These are phyloP conservation scores for Eucalyptus melliodora DNA, from an alignment of 345 rosid genomes.

Conservation along the genomic window DNA sequence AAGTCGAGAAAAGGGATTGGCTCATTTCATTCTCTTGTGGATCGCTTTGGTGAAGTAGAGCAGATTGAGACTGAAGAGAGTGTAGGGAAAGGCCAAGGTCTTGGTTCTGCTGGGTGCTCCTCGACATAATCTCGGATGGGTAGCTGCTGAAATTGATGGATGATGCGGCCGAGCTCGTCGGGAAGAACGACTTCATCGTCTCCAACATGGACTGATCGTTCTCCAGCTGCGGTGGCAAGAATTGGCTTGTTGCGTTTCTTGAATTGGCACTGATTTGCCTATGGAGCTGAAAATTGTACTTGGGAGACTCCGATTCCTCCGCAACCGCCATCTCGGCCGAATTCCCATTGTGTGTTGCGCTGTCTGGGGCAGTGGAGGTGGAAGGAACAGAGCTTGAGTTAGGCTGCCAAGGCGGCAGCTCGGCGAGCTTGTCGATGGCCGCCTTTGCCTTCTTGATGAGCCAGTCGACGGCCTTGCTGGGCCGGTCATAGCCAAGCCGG, in stretches of 20 bases:
- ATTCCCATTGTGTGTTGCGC: conserved; percentile 3
- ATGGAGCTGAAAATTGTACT: conserved; percentile 24
- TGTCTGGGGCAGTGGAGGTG: neutral
- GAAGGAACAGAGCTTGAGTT: neutral
- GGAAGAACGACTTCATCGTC: conserved; percentile 58
- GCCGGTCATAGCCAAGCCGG: conserved; percentile 76
- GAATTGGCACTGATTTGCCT: conserved; percentile 12
- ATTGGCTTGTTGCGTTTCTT: conserved; percentile 7
- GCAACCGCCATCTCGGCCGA: conserved; percentile 17
- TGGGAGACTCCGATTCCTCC: conserved; percentile 21
- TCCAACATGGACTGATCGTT: neutral
- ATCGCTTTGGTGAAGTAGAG: neutral
- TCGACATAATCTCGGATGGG: conserved; percentile 24
- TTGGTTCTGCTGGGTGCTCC: conserved; percentile 15
- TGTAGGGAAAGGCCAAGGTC: conserved; percentile 3
- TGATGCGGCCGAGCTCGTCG: conserved; percentile 32
- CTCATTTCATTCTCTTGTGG: neutral
- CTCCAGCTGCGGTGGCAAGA: conserved; percentile 14
- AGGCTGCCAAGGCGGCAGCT: conserved; percentile 38
- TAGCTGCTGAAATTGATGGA: conserved; percentile 44
- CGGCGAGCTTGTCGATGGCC: conserved; percentile 60
- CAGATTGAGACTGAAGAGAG: neutral
- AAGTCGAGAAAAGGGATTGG: neutral
- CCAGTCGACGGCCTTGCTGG: conserved; percentile 92
- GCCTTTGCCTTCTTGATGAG: conserved; percentile 70